phyloP scores from a whole-genome alignment of 2,329 filamentous ascomycete species.

The Pseudogymnoascus sp. region DNA sequence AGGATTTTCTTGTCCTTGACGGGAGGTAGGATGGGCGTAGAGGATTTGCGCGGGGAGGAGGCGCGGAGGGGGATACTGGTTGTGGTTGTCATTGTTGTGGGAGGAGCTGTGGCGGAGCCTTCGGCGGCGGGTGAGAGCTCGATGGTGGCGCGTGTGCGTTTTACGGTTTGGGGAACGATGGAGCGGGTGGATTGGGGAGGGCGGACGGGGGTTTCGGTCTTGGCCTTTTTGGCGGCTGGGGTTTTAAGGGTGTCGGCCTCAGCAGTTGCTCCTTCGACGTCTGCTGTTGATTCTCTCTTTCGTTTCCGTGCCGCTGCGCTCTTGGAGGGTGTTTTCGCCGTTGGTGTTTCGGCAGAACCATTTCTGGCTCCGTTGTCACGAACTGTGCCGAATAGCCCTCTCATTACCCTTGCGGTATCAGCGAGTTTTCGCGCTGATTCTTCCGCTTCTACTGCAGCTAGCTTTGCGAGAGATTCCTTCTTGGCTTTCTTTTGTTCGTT shows the following conservation, averaged over 20 bases:
- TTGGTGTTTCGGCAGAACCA: constrained; percentile 9
- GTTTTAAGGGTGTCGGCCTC: not conserved
- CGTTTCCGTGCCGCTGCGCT: constrained; percentile 24
- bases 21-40: constrained; percentile 29
- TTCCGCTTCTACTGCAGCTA: constrained; percentile 55
- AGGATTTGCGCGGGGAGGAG: constrained; percentile 26
- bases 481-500: constrained; percentile 72
- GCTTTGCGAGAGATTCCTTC: constrained; percentile 43
- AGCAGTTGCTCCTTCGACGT: not conserved
- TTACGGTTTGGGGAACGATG: not conserved
- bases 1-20: constrained; percentile 14
- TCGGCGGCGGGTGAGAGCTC: not conserved
- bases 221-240: constrained; percentile 43
- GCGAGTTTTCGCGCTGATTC: constrained; percentile 47
- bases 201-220: constrained; percentile 50
- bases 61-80: constrained; percentile 12
- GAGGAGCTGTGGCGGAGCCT: not conserved
- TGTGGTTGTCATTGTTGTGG: constrained; percentile 10
- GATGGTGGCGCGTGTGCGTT: not conserved
- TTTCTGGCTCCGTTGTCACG: not conserved
- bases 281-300: constrained; percentile 23
- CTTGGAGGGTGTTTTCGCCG: constrained; percentile 18
- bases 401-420: constrained; percentile 39
- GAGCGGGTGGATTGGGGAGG: constrained; percentile 29
- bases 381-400: constrained; percentile 29